Evolutionary conservation across 2,329 filamentous ascomycete genomes (phyloP).

Genomic region (Ophiostoma sp.): DNA sequence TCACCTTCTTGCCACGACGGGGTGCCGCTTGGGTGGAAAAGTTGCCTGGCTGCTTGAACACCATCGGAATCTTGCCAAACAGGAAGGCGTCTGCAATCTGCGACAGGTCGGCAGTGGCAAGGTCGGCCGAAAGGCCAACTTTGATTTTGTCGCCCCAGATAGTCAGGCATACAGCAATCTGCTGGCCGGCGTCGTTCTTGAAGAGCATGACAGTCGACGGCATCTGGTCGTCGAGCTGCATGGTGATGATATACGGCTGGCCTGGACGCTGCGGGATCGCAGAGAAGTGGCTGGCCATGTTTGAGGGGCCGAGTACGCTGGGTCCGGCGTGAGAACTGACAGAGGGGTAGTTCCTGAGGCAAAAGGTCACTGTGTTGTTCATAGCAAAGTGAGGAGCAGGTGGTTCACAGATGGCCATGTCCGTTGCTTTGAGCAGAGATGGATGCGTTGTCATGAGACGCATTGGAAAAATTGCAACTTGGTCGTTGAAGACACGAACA

Average conservation of each 20-base stretch:
- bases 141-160: conserved; percentile 18
- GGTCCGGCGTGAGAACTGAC: neutral
- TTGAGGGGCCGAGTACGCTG: neutral
- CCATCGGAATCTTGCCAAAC: conserved; percentile 15
- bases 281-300: neutral
- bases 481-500: conserved; percentile 11
- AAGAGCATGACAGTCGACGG: conserved; percentile 15
- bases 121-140: conserved; percentile 1
- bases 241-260: neutral
- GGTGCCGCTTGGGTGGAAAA: neutral
- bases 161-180: conserved; percentile 14
- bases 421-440: no score
- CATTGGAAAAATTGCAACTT: no score
- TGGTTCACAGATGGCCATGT: no score
- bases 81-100: conserved; percentile 19
- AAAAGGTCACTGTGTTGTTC: neutral
- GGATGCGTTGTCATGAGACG: no score
- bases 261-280: neutral
- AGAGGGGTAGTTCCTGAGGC: neutral
- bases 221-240: conserved; percentile 13
- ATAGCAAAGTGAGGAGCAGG: no score
- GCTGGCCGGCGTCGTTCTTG: neutral
- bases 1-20: neutral
- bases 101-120: neutral
- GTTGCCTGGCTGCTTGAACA: conserved; percentile 14